Conservation (phyloP, 169 alveolate genomes). For the Plasmodium malariae region DNA sequence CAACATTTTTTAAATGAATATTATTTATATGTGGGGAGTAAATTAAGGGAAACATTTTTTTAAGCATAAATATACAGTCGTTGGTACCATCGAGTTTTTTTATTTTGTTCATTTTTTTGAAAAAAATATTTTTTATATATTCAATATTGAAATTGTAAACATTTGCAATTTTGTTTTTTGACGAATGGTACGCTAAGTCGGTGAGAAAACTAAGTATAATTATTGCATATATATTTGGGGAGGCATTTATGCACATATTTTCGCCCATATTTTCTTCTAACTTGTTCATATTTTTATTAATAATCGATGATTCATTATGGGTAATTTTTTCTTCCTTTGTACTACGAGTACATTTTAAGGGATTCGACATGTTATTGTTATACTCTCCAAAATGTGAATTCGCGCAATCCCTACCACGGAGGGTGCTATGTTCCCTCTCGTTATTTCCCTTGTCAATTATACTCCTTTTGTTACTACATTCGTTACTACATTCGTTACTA, state of each 20-base stretch:
- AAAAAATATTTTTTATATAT: conserved; percentile 31
- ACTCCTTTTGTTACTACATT: too few relatives aligned
- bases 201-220: conserved; percentile 35
- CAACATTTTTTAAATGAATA: conserved; percentile 9
- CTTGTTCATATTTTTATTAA: background rate
- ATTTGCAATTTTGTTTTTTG: conserved; percentile 13
- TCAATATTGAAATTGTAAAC: conserved; percentile 16
- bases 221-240: conserved; percentile 7
- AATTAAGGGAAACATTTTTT: conserved; percentile 41
- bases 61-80: conserved; percentile 16
- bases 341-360: too few relatives aligned
- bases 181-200: conserved; percentile 15
- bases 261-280: background rate
- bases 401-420: too few relatives aligned
- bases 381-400: too few relatives aligned
- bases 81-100: background rate
- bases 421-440: too few relatives aligned
- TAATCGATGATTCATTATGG: background rate
- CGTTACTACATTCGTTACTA: too few relatives aligned
- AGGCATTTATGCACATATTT: background rate
- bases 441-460: too few relatives aligned
- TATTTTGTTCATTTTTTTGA: background rate
- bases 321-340: background rate
- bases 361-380: too few relatives aligned
- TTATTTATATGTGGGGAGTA: conserved; percentile 15